Percentiles rank a stretch among this genome's conserved stretches.
Conservation (phyloP, 371 early-diverging fungal species). For the Paraphysoderma sedebokerense region DNA sequence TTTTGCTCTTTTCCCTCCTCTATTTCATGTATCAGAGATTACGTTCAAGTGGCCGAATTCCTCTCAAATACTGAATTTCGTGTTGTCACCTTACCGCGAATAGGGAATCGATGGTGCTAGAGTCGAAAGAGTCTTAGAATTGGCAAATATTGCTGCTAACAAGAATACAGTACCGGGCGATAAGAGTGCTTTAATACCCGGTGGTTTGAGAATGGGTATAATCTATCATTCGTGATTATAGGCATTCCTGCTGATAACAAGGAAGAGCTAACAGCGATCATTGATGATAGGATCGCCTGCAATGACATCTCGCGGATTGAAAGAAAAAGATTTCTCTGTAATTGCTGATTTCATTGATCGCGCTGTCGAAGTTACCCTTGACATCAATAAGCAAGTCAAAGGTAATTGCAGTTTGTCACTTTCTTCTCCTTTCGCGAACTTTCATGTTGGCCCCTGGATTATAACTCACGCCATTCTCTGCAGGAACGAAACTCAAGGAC, state of each 20-base stretch:
- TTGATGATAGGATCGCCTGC: slow-evolving; percentile 80
- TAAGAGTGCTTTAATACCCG: slow-evolving; percentile 83
- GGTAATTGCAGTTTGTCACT: slow-evolving; percentile 26
- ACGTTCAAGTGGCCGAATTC: too few species aligned
- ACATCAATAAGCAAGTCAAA: background rate
- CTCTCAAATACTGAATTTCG: too few species aligned
- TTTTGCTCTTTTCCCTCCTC: too few species aligned
- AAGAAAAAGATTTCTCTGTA: slow-evolving; percentile 66
- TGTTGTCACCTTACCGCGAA: background rate
- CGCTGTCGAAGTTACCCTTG: slow-evolving; percentile 40
- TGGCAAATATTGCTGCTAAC: slow-evolving; percentile 91
- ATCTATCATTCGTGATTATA: background rate
- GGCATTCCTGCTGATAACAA: background rate
- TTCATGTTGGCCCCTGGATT: background rate
- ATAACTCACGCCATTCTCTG: background rate
- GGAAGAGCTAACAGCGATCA: too few species aligned
- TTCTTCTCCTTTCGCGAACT: slow-evolving; percentile 11
- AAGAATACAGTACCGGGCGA: slow-evolving; percentile 98
- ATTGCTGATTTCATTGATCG: slow-evolving; percentile 73
- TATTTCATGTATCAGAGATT: too few species aligned
- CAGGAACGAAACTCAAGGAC: slow-evolving; percentile 46
- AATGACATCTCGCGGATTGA: slow-evolving; percentile 91
- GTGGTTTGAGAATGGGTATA: slow-evolving; percentile 69
- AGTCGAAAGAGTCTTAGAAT: slow-evolving; percentile 81
- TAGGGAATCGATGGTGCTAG: slow-evolving; percentile 78